phyloP scores from a whole-genome alignment of 192 early-diverging fungal genomes.

The Haplosporangium gracile region DNA sequence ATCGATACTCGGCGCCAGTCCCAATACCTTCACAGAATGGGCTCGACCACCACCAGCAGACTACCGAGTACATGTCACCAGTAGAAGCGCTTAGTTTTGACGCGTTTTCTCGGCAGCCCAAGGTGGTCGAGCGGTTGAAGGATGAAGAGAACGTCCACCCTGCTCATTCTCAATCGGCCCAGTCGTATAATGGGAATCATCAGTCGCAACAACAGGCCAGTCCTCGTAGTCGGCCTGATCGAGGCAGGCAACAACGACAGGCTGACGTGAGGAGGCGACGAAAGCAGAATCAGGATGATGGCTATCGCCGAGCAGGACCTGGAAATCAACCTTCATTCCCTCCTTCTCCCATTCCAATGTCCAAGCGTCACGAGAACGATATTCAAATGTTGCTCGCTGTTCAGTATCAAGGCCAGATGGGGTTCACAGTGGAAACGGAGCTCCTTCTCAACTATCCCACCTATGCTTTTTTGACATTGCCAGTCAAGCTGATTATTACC shows the following conservation, averaged over 20 bases:
- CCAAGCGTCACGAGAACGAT: conserved; percentile 67
- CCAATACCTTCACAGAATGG: background rate
- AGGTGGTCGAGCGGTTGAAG: conserved; percentile 22
- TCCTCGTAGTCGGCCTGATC: background rate
- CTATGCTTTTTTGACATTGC: conserved; percentile 78
- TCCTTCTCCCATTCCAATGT: conserved; percentile 1
- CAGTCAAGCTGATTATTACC: conserved; percentile 77
- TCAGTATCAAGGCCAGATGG: conserved; percentile 82
- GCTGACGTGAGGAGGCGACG: conserved; percentile 4
- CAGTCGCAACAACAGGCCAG: conserved; percentile 8
- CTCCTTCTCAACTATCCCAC: conserved; percentile 84
- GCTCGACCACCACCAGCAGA: background rate
- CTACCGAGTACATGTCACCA: conserved; percentile 29
- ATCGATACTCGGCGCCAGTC: background rate
- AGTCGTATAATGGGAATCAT: conserved; percentile 2
- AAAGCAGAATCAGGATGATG: background rate
- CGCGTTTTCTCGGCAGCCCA: conserved; percentile 28
- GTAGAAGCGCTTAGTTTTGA: conserved; percentile 43
- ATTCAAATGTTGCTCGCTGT: conserved; percentile 75
- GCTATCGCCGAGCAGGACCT: conserved; percentile 3
- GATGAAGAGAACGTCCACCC: background rate
- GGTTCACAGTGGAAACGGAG: conserved; percentile 75
- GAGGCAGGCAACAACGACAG: background rate
- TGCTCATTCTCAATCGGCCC: conserved; percentile 11
- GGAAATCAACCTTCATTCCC: conserved; percentile 4